Evolutionary conservation across 1,284 basidiomycete species (phyloP).

Genomic region (Stygiomarasmius scandens): DNA sequence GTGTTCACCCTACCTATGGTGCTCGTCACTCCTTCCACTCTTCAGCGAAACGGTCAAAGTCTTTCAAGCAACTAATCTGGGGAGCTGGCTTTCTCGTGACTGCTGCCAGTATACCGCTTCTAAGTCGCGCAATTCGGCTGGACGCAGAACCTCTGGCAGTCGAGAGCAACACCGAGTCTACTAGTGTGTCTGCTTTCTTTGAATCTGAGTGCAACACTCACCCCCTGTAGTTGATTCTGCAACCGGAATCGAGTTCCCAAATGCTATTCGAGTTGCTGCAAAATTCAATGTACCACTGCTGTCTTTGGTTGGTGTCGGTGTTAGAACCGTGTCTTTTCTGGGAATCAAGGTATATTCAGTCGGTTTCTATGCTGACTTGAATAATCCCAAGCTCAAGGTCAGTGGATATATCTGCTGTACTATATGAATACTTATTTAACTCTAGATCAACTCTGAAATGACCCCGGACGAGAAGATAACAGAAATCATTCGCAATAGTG

Average conservation of each 20-base stretch:
- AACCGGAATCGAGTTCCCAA: conserved; percentile 74
- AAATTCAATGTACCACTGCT: conserved; percentile 62
- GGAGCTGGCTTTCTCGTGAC: conserved; percentile 20
- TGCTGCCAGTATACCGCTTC: conserved; percentile 9
- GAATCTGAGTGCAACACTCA: not conserved
- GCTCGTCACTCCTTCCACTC: not conserved
- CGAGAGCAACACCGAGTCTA: conserved; percentile 17
- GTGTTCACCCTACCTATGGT: not conserved
- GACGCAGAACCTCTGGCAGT: conserved; percentile 26
- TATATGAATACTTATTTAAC: not conserved
- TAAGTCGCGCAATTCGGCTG: conserved; percentile 27
- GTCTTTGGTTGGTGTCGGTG: conserved; percentile 78
- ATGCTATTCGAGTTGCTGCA: conserved; percentile 59
- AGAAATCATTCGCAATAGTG: conserved; percentile 65
- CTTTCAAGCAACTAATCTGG: conserved; percentile 23
- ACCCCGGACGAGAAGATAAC: conserved; percentile 70
- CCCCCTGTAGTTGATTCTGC: conserved; percentile 61
- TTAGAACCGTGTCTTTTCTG: conserved; percentile 84
- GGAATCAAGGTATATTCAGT: conserved; percentile 84
- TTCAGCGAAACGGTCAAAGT: not conserved
- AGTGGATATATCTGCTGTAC: no score
- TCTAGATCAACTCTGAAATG: conserved; percentile 29
- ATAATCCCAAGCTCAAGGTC: conserved; percentile 61
- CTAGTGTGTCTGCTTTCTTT: conserved; percentile 17
- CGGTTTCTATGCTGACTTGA: conserved; percentile 82